Percentiles rank a stretch among this genome's conserved stretches.
Evolutionary conservation across 768 basidiomycete species (phyloP).

Genomic region (Tephrocybe sp.): DNA sequence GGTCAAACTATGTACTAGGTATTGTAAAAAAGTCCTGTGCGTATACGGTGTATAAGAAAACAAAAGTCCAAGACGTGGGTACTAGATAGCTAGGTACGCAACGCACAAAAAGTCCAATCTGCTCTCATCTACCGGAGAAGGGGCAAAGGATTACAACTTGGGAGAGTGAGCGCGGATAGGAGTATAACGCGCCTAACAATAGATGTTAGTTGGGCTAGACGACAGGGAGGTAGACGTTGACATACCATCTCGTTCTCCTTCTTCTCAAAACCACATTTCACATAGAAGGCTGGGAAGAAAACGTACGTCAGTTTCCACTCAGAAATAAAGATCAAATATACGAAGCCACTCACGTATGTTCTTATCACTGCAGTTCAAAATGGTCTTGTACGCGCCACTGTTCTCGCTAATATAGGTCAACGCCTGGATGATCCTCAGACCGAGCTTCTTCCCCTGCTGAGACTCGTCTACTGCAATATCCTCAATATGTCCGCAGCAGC

Average conservation of each 20-base stretch:
- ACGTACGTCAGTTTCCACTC: neutral
- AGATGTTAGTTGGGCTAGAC: neutral
- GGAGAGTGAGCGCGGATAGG: conserved; percentile 39
- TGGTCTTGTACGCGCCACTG: conserved; percentile 91
- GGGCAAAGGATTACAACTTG: conserved; percentile 25
- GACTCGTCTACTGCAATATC: conserved; percentile 91
- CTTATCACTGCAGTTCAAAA: conserved; percentile 87
- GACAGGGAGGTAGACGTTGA: conserved; percentile 11
- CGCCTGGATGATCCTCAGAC: conserved; percentile 81
- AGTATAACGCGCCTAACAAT: conserved; percentile 57
- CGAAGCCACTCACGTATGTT: conserved; percentile 77
- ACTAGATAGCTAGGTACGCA: neutral
- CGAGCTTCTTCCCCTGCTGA: conserved; percentile 91
- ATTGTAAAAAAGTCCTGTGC: neutral
- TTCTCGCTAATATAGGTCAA: conserved; percentile 81
- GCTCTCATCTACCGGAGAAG: conserved; percentile 6
- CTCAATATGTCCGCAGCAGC: conserved; percentile 92
- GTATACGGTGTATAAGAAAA: too few relatives aligned
- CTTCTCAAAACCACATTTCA: conserved; percentile 90
- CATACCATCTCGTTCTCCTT: conserved; percentile 94
- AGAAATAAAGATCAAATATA: conserved; percentile 6
- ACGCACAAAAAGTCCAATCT: neutral
- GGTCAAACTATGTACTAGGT: too few relatives aligned
- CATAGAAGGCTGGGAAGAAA: conserved; percentile 75
- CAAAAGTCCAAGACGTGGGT: conserved; percentile 1